These are phyloP conservation scores for Daldinia decipiens DNA, from an alignment of 495 filamentous ascomycete genomes.

Conservation along the genomic window DNA sequence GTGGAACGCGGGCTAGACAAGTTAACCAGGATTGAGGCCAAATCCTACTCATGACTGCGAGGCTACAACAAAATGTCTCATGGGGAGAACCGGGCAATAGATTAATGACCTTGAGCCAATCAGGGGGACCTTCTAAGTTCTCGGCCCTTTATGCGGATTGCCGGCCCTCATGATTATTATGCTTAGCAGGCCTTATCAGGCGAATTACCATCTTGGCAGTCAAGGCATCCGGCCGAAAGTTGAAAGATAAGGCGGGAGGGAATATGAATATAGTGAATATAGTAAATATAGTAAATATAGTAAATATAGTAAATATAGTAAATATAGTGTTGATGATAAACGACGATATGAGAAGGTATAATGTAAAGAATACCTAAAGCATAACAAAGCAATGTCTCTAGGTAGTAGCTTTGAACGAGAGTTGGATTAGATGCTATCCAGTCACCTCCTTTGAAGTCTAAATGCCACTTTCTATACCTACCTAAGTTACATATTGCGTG, in stretches of 20 bases:
- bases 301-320: too few species aligned
- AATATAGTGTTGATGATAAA: not conserved
- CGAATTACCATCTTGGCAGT: conserved; percentile 29
- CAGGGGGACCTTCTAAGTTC: not conserved
- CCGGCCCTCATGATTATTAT: conserved; percentile 34
- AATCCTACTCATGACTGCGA: conserved; percentile 26
- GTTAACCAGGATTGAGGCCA: conserved; percentile 14
- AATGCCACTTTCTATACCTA: not conserved
- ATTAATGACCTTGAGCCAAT: conserved; percentile 37
- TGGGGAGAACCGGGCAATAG: conserved; percentile 29
- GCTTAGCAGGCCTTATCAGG: conserved; percentile 28
- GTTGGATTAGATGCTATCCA: not conserved
- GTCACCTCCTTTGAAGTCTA: not conserved
- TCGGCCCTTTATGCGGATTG: conserved; percentile 45
- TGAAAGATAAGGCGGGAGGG: conserved; percentile 24
- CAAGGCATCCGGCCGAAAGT: conserved; percentile 22
- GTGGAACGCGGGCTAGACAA: conserved; percentile 10
- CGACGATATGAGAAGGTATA: not conserved
- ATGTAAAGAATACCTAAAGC: not conserved
- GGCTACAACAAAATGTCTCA: conserved; percentile 42
- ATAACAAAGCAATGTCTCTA: not conserved
- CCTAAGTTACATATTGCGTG: not conserved
- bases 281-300: too few species aligned
- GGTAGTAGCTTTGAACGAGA: not conserved
- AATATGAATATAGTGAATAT: conserved; percentile 5